Evolutionary conservation across 1,284 basidiomycete species (phyloP), one percentile per base, ranked within the genome.

Genomic region (Tilletiaria anomala): DNA sequence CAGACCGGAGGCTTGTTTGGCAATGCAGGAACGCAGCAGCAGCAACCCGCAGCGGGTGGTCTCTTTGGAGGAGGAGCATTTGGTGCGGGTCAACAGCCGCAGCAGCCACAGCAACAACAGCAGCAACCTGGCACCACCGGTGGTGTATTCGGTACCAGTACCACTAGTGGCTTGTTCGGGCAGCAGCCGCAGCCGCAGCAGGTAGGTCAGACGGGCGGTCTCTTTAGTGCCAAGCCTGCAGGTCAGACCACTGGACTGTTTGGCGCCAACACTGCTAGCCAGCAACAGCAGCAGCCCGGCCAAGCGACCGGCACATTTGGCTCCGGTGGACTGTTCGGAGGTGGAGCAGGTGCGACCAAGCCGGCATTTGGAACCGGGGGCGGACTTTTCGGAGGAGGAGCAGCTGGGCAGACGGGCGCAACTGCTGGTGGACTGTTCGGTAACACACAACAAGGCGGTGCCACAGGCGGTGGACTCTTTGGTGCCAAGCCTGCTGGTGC

Each of bases 1-100:
- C n/a, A n/a, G n/a, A n/a, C n/a, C 16, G 69, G 69, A 4, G 69
- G 69, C 34, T 56, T 73, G 14, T 72, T 72, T 42, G 66, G 67
- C 20, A 35, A 33, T 23, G 61, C 61, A 36, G 61, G 57, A 16
- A 51, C 51, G 18, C 57, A 61, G 50, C 58, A 59, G n/a, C 48
- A 53, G 4, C 52, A n/a, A 12, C 17, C 33, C n/a, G 33, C 33
- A 2, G 33, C 17, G 17, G 33, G 33, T 6, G 33, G 33, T 35
- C 33, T 35, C 17, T 35, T 35, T 18, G 33, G 33, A 8, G 33
- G 33, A 35, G 33, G 33, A 12, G 33, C 33, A 5, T 35, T 35
- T 19, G 33, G 33, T n/a, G 17, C n/a, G n/a, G n/a, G n/a, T n/a
- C n/a, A n/a, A n/a, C n/a, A n/a, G n/a, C n/a, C n/a, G n/a, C n/a